Percentiles rank a stretch among this genome's conserved stretches.
phyloP scores from a whole-genome alignment of 2,329 filamentous ascomycete genomes.

The Dactylonectria macrodidyma region DNA sequence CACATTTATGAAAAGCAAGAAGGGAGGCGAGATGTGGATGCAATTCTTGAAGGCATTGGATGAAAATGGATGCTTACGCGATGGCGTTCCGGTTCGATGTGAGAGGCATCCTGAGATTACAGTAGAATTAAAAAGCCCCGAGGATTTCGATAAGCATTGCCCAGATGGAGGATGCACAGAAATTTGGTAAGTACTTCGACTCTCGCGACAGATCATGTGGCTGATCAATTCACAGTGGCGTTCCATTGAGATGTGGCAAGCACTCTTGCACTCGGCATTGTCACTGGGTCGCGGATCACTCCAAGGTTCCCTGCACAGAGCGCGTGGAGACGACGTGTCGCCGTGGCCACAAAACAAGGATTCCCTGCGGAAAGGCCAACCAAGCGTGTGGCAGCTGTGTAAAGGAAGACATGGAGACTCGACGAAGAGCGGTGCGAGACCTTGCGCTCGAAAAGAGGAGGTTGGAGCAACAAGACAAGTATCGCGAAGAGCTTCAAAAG shows the following conservation, averaged over 20 bases:
- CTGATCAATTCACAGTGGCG: conserved; percentile 56
- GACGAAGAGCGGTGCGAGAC: conserved; percentile 61
- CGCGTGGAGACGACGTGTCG: conserved; percentile 63
- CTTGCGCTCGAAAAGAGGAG: conserved; percentile 66
- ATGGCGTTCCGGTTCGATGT: conserved; percentile 74
- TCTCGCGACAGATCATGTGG: not conserved
- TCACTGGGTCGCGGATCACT: conserved; percentile 74
- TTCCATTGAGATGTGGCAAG: conserved; percentile 66
- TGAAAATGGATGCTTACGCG: conserved; percentile 64
- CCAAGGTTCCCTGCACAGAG: conserved; percentile 56
- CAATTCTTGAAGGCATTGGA: conserved; percentile 71
- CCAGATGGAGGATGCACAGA: conserved; percentile 80
- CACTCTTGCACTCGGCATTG: conserved; percentile 74
- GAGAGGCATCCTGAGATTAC: conserved; percentile 69
- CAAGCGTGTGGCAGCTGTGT: conserved; percentile 66
- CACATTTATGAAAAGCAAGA: conserved; percentile 73
- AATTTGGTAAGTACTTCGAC: conserved; percentile 66
- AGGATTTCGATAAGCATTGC: conserved; percentile 73
- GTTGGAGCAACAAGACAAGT: conserved; percentile 59
- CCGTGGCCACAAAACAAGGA: conserved; percentile 63
- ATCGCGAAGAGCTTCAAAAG: conserved; percentile 60
- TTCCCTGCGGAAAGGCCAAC: conserved; percentile 60
- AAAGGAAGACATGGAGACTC: conserved; percentile 61
- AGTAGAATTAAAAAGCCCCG: conserved; percentile 61
- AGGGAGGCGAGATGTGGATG: conserved; percentile 63